Conservation (phyloP, 179 eudicot genomes). For the Sideroxylon spinosum region DNA sequence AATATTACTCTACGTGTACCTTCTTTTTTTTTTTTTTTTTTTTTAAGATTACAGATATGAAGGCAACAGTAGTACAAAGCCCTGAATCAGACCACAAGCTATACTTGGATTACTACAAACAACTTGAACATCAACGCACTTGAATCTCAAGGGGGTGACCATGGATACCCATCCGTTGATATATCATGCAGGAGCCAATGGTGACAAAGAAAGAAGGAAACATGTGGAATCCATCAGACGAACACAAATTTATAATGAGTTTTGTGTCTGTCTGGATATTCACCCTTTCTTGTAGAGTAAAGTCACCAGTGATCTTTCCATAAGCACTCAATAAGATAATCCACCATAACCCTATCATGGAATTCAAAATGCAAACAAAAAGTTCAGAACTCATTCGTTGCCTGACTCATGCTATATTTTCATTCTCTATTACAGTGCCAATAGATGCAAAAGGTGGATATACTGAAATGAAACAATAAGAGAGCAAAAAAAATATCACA, state of each 20-base stretch:
- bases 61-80: neutral
- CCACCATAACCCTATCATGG: constrained; percentile 84
- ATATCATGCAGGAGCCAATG: constrained; percentile 97
- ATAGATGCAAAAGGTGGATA: neutral
- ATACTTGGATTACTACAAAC: neutral
- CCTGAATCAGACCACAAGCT: neutral
- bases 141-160: constrained; percentile 98
- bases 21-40: too few relatives aligned
- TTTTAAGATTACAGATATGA: neutral
- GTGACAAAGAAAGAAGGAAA: constrained; percentile 92
- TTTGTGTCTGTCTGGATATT: constrained; percentile 87
- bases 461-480: neutral
- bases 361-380: neutral
- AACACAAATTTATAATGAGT: constrained; percentile 64
- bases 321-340: constrained; percentile 81
- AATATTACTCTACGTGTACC: neutral
- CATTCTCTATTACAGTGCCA: neutral
- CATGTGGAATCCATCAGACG: constrained; percentile 95
- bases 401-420: neutral
- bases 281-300: constrained; percentile 79
- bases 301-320: constrained; percentile 87
- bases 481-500: neutral
- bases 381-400: neutral
- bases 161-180: constrained; percentile 97
- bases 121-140: constrained; percentile 37